phyloP scores from a whole-genome alignment of 1,284 basidiomycete genomes.

The Apiotrichum gamsii region DNA sequence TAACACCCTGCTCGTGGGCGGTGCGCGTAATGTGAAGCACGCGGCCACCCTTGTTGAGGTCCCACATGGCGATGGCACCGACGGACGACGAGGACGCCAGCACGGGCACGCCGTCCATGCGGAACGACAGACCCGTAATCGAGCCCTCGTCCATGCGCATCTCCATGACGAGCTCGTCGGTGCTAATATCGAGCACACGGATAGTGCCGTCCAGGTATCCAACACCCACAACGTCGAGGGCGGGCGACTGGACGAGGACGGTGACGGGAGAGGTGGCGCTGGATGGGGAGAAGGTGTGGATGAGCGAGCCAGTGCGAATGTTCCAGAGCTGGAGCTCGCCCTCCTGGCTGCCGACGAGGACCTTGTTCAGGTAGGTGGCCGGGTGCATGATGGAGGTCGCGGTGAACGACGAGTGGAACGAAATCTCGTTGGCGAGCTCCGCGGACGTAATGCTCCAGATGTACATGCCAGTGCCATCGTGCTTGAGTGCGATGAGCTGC shows the following conservation, averaged over 20 bases:
- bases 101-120: slow-evolving; percentile 80
- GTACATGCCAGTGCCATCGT: slow-evolving; percentile 71
- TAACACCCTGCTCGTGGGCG: slow-evolving; percentile 77
- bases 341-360: slow-evolving; percentile 74
- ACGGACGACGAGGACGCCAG: slow-evolving; percentile 78
- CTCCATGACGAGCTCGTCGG: slow-evolving; percentile 79
- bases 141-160: slow-evolving; percentile 76
- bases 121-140: slow-evolving; percentile 71
- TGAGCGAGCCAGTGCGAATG: slow-evolving; percentile 62
- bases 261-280: slow-evolving; percentile 56
- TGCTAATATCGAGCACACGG: slow-evolving; percentile 79
- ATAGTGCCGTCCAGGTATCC: slow-evolving; percentile 84
- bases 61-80: slow-evolving; percentile 85
- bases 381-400: slow-evolving; percentile 84
- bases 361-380: slow-evolving; percentile 94
- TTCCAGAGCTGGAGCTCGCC: slow-evolving; percentile 94
- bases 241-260: slow-evolving; percentile 80
- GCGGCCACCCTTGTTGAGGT: slow-evolving; percentile 71
- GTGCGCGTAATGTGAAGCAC: slow-evolving; percentile 75
- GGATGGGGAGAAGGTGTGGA: slow-evolving; percentile 49
- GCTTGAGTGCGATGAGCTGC: slow-evolving; percentile 69
- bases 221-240: slow-evolving; percentile 88
- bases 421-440: slow-evolving; percentile 50
- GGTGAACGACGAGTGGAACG: slow-evolving; percentile 60
- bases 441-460: slow-evolving; percentile 64